phyloP scores from a whole-genome alignment of 2,329 filamentous ascomycete species.

The Colletotrichum navitas region DNA sequence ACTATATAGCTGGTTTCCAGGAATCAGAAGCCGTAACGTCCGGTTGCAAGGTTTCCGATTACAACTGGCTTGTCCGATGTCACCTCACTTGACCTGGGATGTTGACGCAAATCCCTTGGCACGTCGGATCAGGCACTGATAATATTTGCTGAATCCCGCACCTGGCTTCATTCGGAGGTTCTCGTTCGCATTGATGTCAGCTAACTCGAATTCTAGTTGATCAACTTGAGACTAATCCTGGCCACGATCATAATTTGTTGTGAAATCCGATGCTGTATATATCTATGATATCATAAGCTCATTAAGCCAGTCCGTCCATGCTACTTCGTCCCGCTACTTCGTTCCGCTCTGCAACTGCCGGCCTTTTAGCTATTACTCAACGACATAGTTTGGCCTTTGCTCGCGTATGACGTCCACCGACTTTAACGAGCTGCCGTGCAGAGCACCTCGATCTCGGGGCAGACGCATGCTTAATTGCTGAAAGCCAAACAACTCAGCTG shows the following conservation, averaged over 20 bases:
- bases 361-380: not conserved
- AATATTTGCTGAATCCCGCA: not conserved
- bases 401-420: not conserved
- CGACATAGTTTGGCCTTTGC: no score
- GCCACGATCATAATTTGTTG: no score
- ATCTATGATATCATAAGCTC: conserved; percentile 2
- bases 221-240: not conserved
- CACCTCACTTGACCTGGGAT: not conserved
- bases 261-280: conserved; percentile 2
- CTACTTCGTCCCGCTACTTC: not conserved
- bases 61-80: not conserved
- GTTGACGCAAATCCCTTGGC: not conserved
- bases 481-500: conserved; percentile 2
- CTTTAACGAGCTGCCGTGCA: not conserved
- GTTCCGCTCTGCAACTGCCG: not conserved
- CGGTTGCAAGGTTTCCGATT: not conserved
- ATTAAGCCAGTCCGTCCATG: not conserved
- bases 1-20: not conserved
- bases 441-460: not conserved
- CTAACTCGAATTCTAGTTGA: no score
- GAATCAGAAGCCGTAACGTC: no score
- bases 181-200: not conserved
- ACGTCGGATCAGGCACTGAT: not conserved
- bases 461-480: not conserved
- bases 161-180: not conserved